A percentile compares a stretch with the other conserved stretches of the same genome.
Evolutionary conservation across 306 rosid species (phyloP).

Genomic region (Ammopiptanthus mongolicus): DNA sequence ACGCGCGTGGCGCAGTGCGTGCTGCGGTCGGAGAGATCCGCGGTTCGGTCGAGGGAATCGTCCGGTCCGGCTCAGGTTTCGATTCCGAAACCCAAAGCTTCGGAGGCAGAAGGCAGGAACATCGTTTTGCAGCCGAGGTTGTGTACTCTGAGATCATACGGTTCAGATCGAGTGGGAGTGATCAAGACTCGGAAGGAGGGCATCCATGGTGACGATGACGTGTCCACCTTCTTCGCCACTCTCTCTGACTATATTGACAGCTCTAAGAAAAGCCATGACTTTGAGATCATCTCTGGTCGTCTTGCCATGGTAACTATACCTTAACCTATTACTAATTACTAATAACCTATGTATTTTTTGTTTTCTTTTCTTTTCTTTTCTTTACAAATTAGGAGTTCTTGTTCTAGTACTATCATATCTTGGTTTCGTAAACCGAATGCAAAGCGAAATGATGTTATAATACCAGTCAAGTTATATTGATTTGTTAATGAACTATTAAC

Average conservation of each 20-base stretch:
- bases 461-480: too few relatives aligned
- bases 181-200: slow-evolving; percentile 34
- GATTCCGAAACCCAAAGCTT: slow-evolving; percentile 33
- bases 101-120: slow-evolving; percentile 45
- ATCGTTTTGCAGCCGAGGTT: slow-evolving; percentile 78
- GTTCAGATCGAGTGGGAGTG: slow-evolving; percentile 47
- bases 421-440: too few relatives aligned
- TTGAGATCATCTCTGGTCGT: slow-evolving; percentile 89
- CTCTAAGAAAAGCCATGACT: slow-evolving; percentile 81
- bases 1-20: slow-evolving; percentile 40
- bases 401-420: too few relatives aligned
- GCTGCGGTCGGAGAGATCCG: slow-evolving; percentile 18
- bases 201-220: slow-evolving; percentile 30
- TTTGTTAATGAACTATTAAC: too few relatives aligned
- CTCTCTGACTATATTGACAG: slow-evolving; percentile 79
- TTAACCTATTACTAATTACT: not conserved
- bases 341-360: too few relatives aligned
- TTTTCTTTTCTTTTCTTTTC: too few relatives aligned
- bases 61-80: slow-evolving; percentile 36
- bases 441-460: too few relatives aligned
- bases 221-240: slow-evolving; percentile 63
- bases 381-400: too few relatives aligned
- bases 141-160: slow-evolving; percentile 80
- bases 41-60: slow-evolving; percentile 17
- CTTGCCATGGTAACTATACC: slow-evolving; percentile 76